Percentiles rank a stretch among this genome's conserved stretches.
Conservation (phyloP, 2,329 filamentous ascomycete genomes). For the Pseudocercospora eumusae region DNA sequence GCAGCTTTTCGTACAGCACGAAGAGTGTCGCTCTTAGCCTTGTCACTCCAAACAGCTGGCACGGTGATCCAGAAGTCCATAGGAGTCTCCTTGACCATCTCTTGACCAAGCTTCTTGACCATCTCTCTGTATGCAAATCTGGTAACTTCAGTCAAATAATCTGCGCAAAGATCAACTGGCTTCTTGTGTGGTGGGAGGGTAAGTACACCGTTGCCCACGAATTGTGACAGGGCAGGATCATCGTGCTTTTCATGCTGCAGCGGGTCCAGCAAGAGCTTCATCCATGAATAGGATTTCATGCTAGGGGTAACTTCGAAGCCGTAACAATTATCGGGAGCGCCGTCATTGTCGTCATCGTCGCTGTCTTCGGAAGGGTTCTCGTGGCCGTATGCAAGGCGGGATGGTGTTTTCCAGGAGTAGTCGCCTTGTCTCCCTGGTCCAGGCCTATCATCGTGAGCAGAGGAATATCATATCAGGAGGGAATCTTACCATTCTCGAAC, state of each 20-base stretch:
- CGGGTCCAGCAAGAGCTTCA: conserved; percentile 20
- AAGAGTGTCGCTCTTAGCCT: conserved; percentile 74
- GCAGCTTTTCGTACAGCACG: conserved; percentile 72
- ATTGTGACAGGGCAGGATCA: conserved; percentile 12
- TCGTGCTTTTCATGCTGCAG: conserved; percentile 14
- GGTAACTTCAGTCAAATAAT: conserved; percentile 18
- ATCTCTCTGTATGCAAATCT: conserved; percentile 10
- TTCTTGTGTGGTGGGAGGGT: conserved; percentile 2
- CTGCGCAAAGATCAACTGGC: conserved; percentile 18
- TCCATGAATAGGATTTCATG: conserved; percentile 19
- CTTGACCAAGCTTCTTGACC: not conserved
- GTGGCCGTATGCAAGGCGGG: conserved; percentile 18
- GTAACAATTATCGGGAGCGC: not conserved
- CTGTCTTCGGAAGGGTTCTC: not conserved
- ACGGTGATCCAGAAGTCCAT: conserved; percentile 77
- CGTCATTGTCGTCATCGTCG: not conserved
- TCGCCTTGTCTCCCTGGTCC: conserved; percentile 7
- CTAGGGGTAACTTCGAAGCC: conserved; percentile 18
- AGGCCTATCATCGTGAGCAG: not conserved
- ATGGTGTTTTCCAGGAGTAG: conserved; percentile 18
- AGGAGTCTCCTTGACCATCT: conserved; percentile 55
- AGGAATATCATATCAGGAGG: no score
- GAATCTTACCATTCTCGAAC: conserved; percentile 15
- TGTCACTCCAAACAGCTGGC: conserved; percentile 78
- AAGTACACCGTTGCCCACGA: conserved; percentile 20